Evolutionary conservation across 164 flowering plant species (phyloP).

Genomic region (Macadamia tetraphylla): DNA sequence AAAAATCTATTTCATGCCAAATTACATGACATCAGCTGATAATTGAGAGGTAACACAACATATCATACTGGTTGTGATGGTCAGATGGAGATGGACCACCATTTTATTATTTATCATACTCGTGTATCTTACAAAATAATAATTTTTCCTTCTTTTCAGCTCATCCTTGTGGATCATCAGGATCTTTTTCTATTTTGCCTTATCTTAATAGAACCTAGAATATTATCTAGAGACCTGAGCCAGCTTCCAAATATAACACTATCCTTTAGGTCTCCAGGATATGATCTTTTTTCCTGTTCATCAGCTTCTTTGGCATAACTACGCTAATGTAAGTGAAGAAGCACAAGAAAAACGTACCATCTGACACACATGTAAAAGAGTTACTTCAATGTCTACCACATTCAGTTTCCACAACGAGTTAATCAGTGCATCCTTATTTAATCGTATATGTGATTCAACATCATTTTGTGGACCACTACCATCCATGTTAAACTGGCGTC

Average conservation of each 20-base stretch:
- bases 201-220: too few species aligned
- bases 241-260: too few species aligned
- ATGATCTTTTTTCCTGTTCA: neutral
- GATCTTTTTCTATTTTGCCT: neutral
- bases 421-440: conserved; percentile 63
- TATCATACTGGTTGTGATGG: neutral
- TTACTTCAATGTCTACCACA: conserved; percentile 89
- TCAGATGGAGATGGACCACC: neutral
- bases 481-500: conserved; percentile 49
- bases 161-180: neutral
- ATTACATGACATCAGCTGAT: too few species aligned
- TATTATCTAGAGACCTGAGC: too few species aligned
- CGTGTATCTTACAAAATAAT: neutral
- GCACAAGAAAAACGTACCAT: conserved; percentile 45
- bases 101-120: too few species aligned
- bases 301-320: neutral
- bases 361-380: conserved; percentile 86
- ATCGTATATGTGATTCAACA: conserved; percentile 54
- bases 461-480: conserved; percentile 48
- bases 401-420: conserved; percentile 88
- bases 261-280: too few species aligned
- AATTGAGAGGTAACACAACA: neutral
- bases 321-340: neutral
- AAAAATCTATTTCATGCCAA: neutral
- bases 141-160: neutral